Evolutionary conservation across 306 rosid species (phyloP).

Genomic region (Lotus japonicus): DNA sequence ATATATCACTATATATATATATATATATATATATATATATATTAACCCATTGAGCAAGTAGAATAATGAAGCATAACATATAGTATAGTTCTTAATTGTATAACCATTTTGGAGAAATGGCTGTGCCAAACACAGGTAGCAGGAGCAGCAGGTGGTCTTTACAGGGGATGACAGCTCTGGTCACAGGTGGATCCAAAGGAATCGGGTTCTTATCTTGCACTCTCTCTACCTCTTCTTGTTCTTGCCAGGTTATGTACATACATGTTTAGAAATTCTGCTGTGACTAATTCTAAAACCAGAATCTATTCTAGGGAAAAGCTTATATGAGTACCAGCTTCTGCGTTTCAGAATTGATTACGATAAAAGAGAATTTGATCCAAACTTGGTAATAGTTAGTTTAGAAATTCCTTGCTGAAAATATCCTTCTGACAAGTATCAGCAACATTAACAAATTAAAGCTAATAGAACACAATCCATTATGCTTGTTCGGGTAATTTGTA

Average conservation of each 20-base stretch:
- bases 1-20: neutral
- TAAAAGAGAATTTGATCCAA: no score
- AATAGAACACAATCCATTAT: no score
- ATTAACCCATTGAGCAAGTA: neutral
- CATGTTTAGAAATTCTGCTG: no score
- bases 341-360: no score
- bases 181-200: constrained; percentile 29
- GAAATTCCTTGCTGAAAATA: neutral
- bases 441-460: no score
- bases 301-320: no score
- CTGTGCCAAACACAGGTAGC: neutral
- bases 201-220: constrained; percentile 14
- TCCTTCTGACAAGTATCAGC: no score
- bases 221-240: neutral
- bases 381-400: neutral
- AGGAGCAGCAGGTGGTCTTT: constrained; percentile 11
- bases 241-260: no score
- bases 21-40: no score
- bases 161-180: constrained; percentile 23
- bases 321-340: no score
- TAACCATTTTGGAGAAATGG: constrained; percentile 16
- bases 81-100: neutral
- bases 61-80: neutral
- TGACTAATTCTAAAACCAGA: neutral
- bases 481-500: neutral